Evolutionary conservation across 1,139 yeast genomes (phyloP), one percentile per base, ranked within the genome.

Genomic region (Meyerozyma smithsonii): DNA sequence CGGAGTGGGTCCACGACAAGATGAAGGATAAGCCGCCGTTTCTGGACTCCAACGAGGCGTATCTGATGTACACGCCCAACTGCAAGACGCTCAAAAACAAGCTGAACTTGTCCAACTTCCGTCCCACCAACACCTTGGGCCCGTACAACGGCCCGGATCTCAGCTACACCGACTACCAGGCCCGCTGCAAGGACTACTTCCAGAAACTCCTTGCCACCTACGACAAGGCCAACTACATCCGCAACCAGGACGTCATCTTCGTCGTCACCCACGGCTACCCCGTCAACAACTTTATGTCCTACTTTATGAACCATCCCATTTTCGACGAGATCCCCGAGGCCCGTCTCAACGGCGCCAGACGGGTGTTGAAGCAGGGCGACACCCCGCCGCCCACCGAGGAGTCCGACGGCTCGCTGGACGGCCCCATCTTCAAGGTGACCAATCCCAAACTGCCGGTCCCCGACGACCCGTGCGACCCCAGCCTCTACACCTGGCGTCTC

Each of bases 241-340:
- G 54, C 35, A 66, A 61, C 41, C 51, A 60, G 36, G 77, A 70
- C 47, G 61, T 69, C 36, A 51, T 71, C 25, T 58, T 71, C 5
- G 66, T 71, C 7, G 61, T 71, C 8, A 57, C 71, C 30, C 77
- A 71, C 43, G 76, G 76, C 5, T 71, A 71, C 46, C 64, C 62
- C 38, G 65, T 69, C 35, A 66, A 65, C 44, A 69, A 67, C 46
- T 59, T 71, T 45, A 49, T 71, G 42, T 58, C 66, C 26, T 70
- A 64, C 45, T 71, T 71, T 51, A 60, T 68, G 24, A 69, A 64
- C 45, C 75, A 69, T 49, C 75, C 76, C 5, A 62, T 71, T 4
- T 71, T 71, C 49, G 69, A 70, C 45, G 76, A 71, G 44, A 66
- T 71, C 14, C 74, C 76, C 2, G 74, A 66, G 45, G 69, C 72